Percentiles rank a stretch among this genome's conserved stretches.
Conservation (phyloP, 441 rosid genomes). For the Eugenia klotzschiana region DNA sequence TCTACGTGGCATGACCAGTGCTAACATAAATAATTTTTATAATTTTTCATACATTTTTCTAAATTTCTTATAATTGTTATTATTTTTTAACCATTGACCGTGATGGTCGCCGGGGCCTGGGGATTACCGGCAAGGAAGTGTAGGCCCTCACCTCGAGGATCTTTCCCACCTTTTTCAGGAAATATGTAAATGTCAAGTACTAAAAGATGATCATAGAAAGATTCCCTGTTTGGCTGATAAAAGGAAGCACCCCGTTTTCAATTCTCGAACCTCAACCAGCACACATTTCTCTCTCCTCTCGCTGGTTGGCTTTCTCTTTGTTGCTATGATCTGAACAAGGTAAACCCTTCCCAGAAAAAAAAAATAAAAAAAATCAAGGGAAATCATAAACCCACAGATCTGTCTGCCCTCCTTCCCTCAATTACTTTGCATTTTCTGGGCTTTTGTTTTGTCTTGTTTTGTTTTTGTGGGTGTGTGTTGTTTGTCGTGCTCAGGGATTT, state of each 20-base stretch:
- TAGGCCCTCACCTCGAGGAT: not conserved
- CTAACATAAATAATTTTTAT: not conserved
- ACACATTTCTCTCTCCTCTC: not conserved
- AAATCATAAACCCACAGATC: not conserved
- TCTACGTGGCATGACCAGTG: fast-evolving
- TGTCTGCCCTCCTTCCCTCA: not conserved
- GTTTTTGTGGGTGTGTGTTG: not conserved
- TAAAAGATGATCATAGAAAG: not conserved
- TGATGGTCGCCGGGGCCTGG: too few species aligned
- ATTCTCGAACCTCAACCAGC: not conserved
- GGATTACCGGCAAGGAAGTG: too few species aligned
- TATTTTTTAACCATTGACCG: not conserved
- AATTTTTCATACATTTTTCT: not conserved
- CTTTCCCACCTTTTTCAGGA: not conserved
- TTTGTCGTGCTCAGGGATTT: not conserved
- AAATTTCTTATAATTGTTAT: not conserved
- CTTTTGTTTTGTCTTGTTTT: too few species aligned
- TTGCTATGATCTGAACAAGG: not conserved
- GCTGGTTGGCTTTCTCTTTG: not conserved
- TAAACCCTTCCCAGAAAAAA: not conserved
- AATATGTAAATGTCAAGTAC: not conserved
- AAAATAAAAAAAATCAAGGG: not conserved
- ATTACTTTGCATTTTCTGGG: not conserved
- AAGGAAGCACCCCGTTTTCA: not conserved
- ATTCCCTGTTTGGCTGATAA: not conserved